phyloP scores from a whole-genome alignment of 176 grass and related monocot species.

The Oropetium thomaeum region DNA sequence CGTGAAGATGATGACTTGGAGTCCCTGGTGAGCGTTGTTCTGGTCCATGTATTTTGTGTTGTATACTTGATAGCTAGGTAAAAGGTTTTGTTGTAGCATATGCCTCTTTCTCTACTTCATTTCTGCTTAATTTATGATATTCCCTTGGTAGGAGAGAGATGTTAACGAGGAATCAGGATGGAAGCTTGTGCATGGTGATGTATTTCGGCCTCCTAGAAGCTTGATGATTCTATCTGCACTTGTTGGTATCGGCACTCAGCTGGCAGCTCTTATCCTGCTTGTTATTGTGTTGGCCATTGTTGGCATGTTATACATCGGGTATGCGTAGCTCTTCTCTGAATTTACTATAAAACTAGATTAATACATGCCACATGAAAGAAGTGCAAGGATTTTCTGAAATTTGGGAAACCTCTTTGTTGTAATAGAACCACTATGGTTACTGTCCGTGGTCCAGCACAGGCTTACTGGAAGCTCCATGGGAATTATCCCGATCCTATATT shows the following conservation, averaged over 20 bases:
- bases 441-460: neutral
- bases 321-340: conserved; percentile 30
- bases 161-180: conserved; percentile 97
- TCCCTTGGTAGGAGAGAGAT: conserved; percentile 75
- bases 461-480: neutral
- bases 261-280: conserved; percentile 87
- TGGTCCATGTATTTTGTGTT: conserved; percentile 6
- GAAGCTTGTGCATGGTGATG: conserved; percentile 97
- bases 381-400: neutral
- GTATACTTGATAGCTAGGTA: conserved; percentile 20
- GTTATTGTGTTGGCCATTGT: conserved; percentile 93
- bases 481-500: neutral
- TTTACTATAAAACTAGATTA: neutral
- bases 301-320: conserved; percentile 97
- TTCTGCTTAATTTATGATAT: conserved; percentile 18
- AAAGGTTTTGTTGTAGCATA: conserved; percentile 1
- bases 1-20: conserved; percentile 98
- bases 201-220: conserved; percentile 76
- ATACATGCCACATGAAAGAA: neutral
- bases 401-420: neutral
- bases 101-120: neutral
- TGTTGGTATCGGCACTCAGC: conserved; percentile 88
- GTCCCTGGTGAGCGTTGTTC: conserved; percentile 52
- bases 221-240: conserved; percentile 81
- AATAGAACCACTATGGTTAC: neutral